Evolutionary conservation across 2,329 filamentous ascomycete genomes (phyloP).

Genomic region (Waltergamsia citrina): DNA sequence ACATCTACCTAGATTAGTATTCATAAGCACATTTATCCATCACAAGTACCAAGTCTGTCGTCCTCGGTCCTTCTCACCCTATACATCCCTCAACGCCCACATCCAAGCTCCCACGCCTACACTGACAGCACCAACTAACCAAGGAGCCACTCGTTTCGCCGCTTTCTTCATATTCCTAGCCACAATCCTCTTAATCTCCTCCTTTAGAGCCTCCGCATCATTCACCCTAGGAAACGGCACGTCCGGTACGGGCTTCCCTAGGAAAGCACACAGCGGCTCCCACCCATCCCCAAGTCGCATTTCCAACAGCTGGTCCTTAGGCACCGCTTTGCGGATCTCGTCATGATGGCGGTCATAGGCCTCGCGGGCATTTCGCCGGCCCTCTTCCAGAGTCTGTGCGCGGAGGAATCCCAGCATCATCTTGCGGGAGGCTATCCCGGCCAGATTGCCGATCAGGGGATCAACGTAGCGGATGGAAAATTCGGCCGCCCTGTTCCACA

Average conservation of each 20-base stretch:
- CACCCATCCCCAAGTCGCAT: conserved; percentile 22
- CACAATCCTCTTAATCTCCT: not conserved
- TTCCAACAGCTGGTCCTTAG: conserved; percentile 13
- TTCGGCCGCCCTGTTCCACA: conserved; percentile 9
- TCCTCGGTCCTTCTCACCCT: too few species aligned
- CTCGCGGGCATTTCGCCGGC: conserved; percentile 10
- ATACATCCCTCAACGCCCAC: too few species aligned
- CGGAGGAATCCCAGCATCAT: conserved; percentile 15
- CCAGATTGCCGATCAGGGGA: conserved; percentile 19
- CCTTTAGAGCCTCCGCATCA: not conserved
- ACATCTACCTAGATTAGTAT: too few species aligned
- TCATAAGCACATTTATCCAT: too few species aligned
- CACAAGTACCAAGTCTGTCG: too few species aligned
- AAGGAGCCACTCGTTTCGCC: not conserved
- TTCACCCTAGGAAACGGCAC: conserved; percentile 20
- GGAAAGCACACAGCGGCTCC: conserved; percentile 24
- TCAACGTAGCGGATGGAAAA: conserved; percentile 13
- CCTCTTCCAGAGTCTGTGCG: conserved; percentile 11
- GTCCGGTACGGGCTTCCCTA: conserved; percentile 19
- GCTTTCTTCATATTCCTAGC: not conserved
- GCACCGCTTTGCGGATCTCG: conserved; percentile 15
- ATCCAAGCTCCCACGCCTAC: too few species aligned
- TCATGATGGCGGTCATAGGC: conserved; percentile 19
- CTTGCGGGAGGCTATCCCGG: conserved; percentile 13
- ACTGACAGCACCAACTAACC: not conserved